Evolutionary conservation across 2,329 filamentous ascomycete species (phyloP).

Genomic region (Xylariaceae sp.): DNA sequence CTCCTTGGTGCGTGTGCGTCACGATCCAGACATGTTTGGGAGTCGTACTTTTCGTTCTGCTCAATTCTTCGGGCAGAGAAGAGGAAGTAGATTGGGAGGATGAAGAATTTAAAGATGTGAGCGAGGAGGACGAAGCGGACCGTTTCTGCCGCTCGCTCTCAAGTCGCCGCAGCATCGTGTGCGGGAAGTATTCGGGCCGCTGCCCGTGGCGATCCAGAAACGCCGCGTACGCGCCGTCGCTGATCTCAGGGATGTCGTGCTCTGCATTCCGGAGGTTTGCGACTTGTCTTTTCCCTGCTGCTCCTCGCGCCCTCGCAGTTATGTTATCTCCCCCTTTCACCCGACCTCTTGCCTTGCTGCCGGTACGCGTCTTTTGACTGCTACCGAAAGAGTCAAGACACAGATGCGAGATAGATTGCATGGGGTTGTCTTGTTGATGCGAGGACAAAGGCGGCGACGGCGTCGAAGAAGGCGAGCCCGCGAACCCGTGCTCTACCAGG

Average conservation of each 20-base stretch:
- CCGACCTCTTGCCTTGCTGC: background rate
- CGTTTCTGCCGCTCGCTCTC: slow-evolving; percentile 7
- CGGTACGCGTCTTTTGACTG: background rate
- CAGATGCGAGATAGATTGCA: background rate
- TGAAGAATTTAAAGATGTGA: background rate
- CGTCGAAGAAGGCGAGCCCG: background rate
- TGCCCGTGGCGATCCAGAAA: slow-evolving; percentile 20
- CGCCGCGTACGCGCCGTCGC: slow-evolving; percentile 15
- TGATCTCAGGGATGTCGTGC: slow-evolving; percentile 20
- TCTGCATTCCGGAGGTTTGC: slow-evolving; percentile 5
- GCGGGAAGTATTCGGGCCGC: slow-evolving; percentile 15
- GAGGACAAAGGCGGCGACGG: background rate
- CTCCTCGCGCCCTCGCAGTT: background rate
- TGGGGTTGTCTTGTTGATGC: background rate
- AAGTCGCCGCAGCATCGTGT: slow-evolving; percentile 14
- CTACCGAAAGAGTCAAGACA: background rate
- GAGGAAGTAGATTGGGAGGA: background rate
- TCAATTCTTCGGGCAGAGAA: no score
- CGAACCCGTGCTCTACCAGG: slow-evolving; percentile 13
- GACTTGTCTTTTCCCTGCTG: background rate
- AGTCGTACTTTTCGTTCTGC: no score
- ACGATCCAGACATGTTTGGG: slow-evolving; percentile 11
- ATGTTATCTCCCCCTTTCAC: no score
- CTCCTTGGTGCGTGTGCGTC: slow-evolving; percentile 17
- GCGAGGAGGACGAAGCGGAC: background rate